These are phyloP conservation scores for Podila verticillata DNA, from an alignment of 192 early-diverging fungal genomes.

Conservation along the genomic window DNA sequence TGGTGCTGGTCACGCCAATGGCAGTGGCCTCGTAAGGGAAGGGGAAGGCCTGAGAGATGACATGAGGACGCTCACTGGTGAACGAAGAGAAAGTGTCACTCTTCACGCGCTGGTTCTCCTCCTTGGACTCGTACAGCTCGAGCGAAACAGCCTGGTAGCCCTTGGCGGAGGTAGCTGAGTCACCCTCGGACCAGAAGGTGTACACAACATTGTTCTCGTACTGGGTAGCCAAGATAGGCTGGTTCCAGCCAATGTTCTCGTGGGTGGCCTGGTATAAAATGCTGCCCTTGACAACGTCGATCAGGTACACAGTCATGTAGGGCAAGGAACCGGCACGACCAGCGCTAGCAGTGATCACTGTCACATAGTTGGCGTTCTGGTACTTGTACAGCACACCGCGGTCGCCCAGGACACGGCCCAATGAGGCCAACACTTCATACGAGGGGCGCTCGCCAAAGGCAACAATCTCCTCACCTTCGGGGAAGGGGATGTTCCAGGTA, in stretches of 20 bases:
- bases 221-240: conserved; percentile 75
- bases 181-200: conserved; percentile 87
- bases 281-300: conserved; percentile 90
- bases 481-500: conserved; percentile 66
- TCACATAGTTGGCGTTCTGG: conserved; percentile 91
- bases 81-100: conserved; percentile 82
- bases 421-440: conserved; percentile 78
- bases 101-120: conserved; percentile 72
- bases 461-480: conserved; percentile 59
- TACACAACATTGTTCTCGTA: conserved; percentile 91
- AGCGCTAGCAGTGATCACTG: conserved; percentile 70
- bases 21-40: conserved; percentile 80
- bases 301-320: conserved; percentile 75
- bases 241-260: conserved; percentile 59
- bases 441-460: conserved; percentile 55
- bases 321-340: conserved; percentile 20
- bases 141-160: conserved; percentile 83
- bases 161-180: conserved; percentile 59
- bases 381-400: conserved; percentile 99
- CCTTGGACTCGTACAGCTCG: conserved; percentile 89
- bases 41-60: conserved; percentile 78
- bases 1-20: conserved; percentile 86
- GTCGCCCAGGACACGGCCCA: conserved; percentile 94
- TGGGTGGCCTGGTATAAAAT: conserved; percentile 80
- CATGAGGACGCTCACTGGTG: conserved; percentile 70